Percentiles rank a stretch among this genome's conserved stretches.
These are phyloP conservation scores for Phytopythium aichiense DNA, from an alignment of 352 stramenopile species.

Conservation along the genomic window DNA sequence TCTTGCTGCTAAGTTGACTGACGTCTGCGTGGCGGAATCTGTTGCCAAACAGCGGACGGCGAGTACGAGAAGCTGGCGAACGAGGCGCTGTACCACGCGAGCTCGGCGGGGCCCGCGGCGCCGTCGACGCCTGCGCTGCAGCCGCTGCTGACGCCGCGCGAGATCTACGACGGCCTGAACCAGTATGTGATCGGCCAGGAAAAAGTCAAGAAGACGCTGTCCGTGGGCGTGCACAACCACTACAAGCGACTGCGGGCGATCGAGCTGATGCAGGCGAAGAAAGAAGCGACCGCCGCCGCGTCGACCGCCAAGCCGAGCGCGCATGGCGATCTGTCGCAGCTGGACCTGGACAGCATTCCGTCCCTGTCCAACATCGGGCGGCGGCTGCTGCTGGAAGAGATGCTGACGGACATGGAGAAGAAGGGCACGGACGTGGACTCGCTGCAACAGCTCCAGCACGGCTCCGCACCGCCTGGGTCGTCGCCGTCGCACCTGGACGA, in stretches of 20 bases:
- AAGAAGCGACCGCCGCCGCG: slow-evolving; percentile 31
- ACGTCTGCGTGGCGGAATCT: not conserved
- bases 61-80: slow-evolving; percentile 74
- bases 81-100: slow-evolving; percentile 31
- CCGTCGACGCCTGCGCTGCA: slow-evolving; percentile 24
- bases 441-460: slow-evolving; percentile 3
- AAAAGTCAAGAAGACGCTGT: slow-evolving; percentile 95
- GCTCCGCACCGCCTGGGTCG: slow-evolving; percentile 5
- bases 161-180: slow-evolving; percentile 94
- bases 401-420: slow-evolving; percentile 44
- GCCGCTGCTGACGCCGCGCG: slow-evolving; percentile 80
- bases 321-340: slow-evolving; percentile 18
- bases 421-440: slow-evolving; percentile 13
- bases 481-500: not conserved
- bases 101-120: slow-evolving; percentile 10
- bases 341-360: slow-evolving; percentile 30
- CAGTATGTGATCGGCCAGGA: slow-evolving; percentile 98
- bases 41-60: slow-evolving; percentile 35
- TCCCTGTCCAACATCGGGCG: slow-evolving; percentile 36
- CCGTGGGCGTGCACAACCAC: slow-evolving; percentile 97
- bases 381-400: slow-evolving; percentile 59
- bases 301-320: slow-evolving; percentile 19
- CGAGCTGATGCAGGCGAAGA: slow-evolving; percentile 48
- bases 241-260: slow-evolving; percentile 93
- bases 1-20: too few relatives aligned